Conservation (phyloP, 805 yeast species). For the Saccharomycopsis amapae region DNA sequence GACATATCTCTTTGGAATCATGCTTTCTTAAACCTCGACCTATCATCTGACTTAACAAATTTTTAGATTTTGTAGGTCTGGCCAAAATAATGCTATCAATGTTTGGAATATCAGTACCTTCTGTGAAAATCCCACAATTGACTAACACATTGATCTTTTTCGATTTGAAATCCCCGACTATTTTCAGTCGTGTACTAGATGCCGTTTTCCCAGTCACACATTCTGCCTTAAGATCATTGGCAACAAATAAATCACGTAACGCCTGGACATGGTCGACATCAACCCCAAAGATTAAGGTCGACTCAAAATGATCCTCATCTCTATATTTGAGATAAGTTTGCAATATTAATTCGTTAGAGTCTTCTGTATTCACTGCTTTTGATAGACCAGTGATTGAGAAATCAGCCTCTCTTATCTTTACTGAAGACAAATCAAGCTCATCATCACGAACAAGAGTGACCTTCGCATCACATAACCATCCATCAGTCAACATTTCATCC, state of each 20-base stretch:
- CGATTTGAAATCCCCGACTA: slow-evolving; percentile 49
- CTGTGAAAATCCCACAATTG: slow-evolving; percentile 88
- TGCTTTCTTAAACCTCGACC: slow-evolving; percentile 79
- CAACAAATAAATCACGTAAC: slow-evolving; percentile 45
- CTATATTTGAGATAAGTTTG: slow-evolving; percentile 43
- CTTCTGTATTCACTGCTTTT: slow-evolving; percentile 44
- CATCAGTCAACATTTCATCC: slow-evolving; percentile 55
- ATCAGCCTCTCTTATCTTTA: slow-evolving; percentile 37
- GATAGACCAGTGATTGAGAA: slow-evolving; percentile 48
- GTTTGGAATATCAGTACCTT: slow-evolving; percentile 90
- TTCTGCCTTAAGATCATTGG: slow-evolving; percentile 59
- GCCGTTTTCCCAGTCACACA: slow-evolving; percentile 64
- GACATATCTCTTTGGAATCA: slow-evolving; percentile 57
- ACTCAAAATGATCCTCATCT: slow-evolving; percentile 36
- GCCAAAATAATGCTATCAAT: slow-evolving; percentile 75
- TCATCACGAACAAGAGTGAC: slow-evolving; percentile 49
- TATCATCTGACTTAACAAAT: slow-evolving; percentile 75
- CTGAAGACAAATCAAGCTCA: slow-evolving; percentile 13
- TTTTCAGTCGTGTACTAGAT: slow-evolving; percentile 40
- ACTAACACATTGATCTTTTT: slow-evolving; percentile 67
- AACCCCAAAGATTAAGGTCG: slow-evolving; percentile 74
- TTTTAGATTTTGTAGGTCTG: slow-evolving; percentile 72
- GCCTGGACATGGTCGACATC: slow-evolving; percentile 59
- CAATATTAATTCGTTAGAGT: slow-evolving; percentile 49
- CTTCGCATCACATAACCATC: slow-evolving; percentile 63